Percentiles rank a stretch among this genome's conserved stretches.
Evolutionary conservation across 2,329 filamentous ascomycete genomes (phyloP).

Genomic region (Chrysosporium queenslandicum): DNA sequence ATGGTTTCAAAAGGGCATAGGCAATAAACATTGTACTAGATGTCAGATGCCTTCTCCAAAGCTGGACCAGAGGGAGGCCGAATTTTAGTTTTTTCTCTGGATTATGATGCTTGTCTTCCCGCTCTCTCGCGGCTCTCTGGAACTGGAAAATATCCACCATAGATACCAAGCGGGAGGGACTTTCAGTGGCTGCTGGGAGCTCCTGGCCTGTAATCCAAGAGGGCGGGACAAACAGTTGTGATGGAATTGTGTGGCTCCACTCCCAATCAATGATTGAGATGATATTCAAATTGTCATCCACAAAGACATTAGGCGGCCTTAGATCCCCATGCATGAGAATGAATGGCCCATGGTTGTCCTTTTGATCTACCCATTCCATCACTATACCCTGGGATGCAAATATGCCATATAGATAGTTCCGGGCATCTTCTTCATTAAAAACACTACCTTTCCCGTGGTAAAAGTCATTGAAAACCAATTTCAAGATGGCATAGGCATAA

Average conservation of each 20-base stretch:
- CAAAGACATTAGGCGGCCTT: conserved; percentile 11
- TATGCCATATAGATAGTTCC: conserved; percentile 12
- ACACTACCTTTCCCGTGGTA: conserved; percentile 10
- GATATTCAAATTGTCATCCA: conserved; percentile 8
- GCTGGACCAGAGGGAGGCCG: background rate
- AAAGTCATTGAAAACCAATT: conserved; percentile 14
- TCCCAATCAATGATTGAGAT: conserved; percentile 9
- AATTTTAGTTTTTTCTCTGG: background rate
- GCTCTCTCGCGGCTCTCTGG: conserved; percentile 1
- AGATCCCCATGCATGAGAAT: conserved; percentile 15
- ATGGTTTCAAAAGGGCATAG: conserved; percentile 3
- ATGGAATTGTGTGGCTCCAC: conserved; percentile 10
- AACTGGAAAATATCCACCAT: background rate
- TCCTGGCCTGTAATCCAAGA: conserved; percentile 7
- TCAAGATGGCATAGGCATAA: conserved; percentile 9
- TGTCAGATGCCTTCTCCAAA: background rate
- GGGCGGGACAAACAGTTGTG: conserved; percentile 10
- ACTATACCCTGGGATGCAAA: conserved; percentile 6
- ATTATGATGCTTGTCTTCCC: background rate
- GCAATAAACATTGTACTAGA: conserved; percentile 2
- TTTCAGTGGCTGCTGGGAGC: conserved; percentile 7
- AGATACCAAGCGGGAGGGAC: background rate
- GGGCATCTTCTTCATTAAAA: conserved; percentile 13
- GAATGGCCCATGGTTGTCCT: conserved; percentile 13
- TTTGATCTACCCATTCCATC: conserved; percentile 14